Base-by-base conservation (phyloP, 345 rosid species). In the Schrenkiella parvula region DNA sequence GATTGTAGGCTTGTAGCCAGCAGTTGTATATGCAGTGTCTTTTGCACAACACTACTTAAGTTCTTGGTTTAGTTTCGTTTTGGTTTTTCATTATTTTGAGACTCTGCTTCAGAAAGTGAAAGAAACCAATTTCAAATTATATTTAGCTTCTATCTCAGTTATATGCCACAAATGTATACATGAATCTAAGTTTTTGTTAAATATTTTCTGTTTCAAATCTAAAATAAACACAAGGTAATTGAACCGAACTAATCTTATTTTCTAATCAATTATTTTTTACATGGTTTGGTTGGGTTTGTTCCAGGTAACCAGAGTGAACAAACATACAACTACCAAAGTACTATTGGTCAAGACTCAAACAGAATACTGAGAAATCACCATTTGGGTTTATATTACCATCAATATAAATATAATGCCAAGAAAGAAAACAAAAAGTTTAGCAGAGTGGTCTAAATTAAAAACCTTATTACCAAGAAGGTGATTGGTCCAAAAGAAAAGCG, bases 381-480 rank as follows among this genome's bases (percentile, higher is more conserved):
- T 51, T 25, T 32, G 14, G 28, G 22, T 32, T 21, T 35, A 50
- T 65, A 22, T 34, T 22, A 51, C 17, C 71, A 66, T 14, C 23
- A 37, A 56, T 19, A 34, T 28, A 55, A 68, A 18, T 23, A 15
- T 28, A 29, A 25, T 31, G 28, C 35, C 62, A 72, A 21, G 55
- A 29, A 32, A 23, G 34, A 32, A 62, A 63, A 50, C 12, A 35
- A 51, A 22, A 29, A 15, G 14, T 22, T 32, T 0, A 1, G 22
- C 18, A 1, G 8, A 21, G 31, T 43, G 55, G 46, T 42, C 26
- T 51, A 21, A 13, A 51, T n/a, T 6, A 3, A 28, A 57, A 72
- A 41, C 70, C 53, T 73, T 64, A 73, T 55, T 66, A 28, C 53
- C 43, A 59, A 65, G 1, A 43, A 72, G 55, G 19, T 53, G 29